Evolutionary conservation across 2,329 filamentous ascomycete genomes (phyloP).

Genomic region (Xylaria multiplex): DNA sequence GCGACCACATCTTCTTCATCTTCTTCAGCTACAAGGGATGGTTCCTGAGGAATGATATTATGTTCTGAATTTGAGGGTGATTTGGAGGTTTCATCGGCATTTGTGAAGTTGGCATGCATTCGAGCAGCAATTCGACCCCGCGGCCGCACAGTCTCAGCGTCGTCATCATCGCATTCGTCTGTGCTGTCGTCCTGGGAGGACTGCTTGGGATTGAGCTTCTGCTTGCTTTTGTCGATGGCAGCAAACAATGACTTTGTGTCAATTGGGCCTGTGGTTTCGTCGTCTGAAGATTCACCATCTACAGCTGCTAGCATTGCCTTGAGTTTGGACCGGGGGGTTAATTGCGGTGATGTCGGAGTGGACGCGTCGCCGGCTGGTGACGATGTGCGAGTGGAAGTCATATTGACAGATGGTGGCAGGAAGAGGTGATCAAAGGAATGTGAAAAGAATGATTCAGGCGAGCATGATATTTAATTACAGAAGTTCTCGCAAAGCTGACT

Average conservation of each 20-base stretch:
- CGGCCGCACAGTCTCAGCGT: conserved; percentile 55
- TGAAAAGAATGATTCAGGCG: conserved; percentile 31
- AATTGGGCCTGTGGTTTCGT: conserved; percentile 47
- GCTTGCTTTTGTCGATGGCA: conserved; percentile 36
- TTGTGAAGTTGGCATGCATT: conserved; percentile 46
- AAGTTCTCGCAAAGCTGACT: neutral
- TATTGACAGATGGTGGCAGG: conserved; percentile 46
- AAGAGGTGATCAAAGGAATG: conserved; percentile 13
- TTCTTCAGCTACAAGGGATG: conserved; percentile 33
- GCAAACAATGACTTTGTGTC: conserved; percentile 44
- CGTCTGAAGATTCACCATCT: conserved; percentile 58
- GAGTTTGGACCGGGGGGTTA: conserved; percentile 66
- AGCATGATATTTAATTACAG: conserved; percentile 34
- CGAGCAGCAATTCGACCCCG: conserved; percentile 50
- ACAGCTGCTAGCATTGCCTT: conserved; percentile 62
- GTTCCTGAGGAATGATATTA: conserved; percentile 29
- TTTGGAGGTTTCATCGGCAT: conserved; percentile 21
- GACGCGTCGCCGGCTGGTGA: conserved; percentile 57
- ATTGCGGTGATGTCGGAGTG: conserved; percentile 55
- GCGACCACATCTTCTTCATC: conserved; percentile 43
- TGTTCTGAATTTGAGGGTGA: conserved; percentile 28
- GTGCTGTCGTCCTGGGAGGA: conserved; percentile 50
- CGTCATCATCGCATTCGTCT: conserved; percentile 52
- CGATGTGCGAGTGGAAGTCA: conserved; percentile 61
- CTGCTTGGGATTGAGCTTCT: conserved; percentile 33